Percentiles rank a stretch among this genome's conserved stretches.
Conservation (phyloP, 805 yeast species). For the Zygosaccharomyces pseudorouxii region DNA sequence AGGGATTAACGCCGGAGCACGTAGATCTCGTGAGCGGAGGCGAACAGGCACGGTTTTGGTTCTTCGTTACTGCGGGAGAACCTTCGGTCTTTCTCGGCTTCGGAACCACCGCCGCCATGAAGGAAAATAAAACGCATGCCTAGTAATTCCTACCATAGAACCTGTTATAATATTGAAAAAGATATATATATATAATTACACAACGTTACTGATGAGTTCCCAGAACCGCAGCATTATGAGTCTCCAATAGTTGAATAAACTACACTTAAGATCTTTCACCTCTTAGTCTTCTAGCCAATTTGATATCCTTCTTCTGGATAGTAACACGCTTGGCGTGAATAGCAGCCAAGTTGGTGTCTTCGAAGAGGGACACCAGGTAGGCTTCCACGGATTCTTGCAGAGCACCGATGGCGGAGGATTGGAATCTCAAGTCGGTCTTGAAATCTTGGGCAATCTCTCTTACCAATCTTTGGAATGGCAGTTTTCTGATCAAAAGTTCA, state of each 20-base stretch:
- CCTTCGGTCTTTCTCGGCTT: no score
- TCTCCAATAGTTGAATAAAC: not conserved
- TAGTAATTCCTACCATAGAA: not conserved
- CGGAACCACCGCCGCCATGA: no score
- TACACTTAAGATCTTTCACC: conserved; percentile 70
- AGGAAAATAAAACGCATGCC: no score
- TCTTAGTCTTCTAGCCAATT: conserved; percentile 95
- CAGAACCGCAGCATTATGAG: not conserved
- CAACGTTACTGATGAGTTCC: not conserved
- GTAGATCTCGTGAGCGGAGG: no score
- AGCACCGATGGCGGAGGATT: conserved; percentile 96
- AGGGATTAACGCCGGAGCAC: no score
- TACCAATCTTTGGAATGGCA: conserved; percentile 96
- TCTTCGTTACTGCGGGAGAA: no score
- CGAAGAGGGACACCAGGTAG: conserved; percentile 90
- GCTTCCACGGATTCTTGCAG: conserved; percentile 99
- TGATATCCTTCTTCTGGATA: conserved; percentile 96
- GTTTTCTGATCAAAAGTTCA: conserved; percentile 88
- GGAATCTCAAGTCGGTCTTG: conserved; percentile 92
- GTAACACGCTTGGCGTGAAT: conserved; percentile 99
- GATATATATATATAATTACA: not conserved
- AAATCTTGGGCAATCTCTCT: conserved; percentile 94
- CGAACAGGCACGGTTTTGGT: no score
- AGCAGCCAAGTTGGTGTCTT: conserved; percentile 98
- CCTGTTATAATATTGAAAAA: not conserved